These are phyloP conservation scores for Diaporthe destruens DNA, from an alignment of 2,329 filamentous ascomycete species.

Conservation along the genomic window DNA sequence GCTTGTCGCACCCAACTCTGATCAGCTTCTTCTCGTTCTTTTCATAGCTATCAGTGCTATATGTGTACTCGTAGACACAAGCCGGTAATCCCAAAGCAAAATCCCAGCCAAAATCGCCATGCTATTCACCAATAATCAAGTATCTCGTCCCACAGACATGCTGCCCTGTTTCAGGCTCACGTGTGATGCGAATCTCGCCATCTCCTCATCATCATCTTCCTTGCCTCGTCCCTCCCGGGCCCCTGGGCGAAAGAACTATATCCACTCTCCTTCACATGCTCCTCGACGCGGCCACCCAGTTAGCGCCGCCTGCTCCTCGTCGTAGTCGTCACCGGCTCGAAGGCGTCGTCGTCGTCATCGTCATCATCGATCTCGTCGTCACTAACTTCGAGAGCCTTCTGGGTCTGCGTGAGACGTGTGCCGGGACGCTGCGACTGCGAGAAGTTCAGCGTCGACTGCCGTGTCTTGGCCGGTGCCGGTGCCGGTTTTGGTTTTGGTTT, in stretches of 20 bases:
- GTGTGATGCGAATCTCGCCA: not conserved
- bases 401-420: constrained; percentile 55
- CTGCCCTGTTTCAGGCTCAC: no score
- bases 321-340: constrained; percentile 63
- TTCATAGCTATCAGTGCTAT: not conserved
- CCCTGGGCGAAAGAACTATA: not conserved
- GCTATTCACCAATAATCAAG: not conserved
- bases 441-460: constrained; percentile 63
- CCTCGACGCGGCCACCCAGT: no score
- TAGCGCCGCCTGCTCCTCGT: constrained; percentile 47
- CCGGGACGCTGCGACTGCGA: constrained; percentile 53
- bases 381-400: constrained; percentile 69
- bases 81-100: not conserved
- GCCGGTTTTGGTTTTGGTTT: not conserved
- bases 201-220: not conserved
- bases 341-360: constrained; percentile 59
- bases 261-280: not conserved
- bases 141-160: not conserved
- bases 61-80: no score
- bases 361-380: constrained; percentile 76
- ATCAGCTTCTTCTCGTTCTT: not conserved
- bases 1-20: not conserved
- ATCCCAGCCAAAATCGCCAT: constrained; percentile 19
- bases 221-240: not conserved
- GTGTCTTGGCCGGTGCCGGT: constrained; percentile 46